These are phyloP conservation scores for Begonia loranthoides DNA, from an alignment of 306 rosid genomes.

Conservation along the genomic window DNA sequence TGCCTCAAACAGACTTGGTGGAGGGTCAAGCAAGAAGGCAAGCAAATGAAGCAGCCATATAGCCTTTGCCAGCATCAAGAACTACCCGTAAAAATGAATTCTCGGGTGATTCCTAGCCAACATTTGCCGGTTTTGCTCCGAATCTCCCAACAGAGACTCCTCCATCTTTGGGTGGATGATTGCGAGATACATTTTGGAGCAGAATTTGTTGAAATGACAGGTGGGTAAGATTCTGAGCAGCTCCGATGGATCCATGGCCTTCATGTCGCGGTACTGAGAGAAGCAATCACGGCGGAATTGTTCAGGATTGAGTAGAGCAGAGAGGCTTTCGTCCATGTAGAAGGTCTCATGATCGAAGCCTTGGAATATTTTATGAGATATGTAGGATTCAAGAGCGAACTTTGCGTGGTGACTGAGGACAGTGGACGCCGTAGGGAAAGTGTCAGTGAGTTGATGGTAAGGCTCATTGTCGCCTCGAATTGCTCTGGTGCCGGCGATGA, in stretches of 20 bases:
- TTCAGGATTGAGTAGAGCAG: conserved; percentile 74
- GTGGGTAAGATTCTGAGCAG: conserved; percentile 77
- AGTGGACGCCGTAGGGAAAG: too few species aligned
- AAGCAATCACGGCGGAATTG: conserved; percentile 83
- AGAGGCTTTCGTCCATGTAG: conserved; percentile 87
- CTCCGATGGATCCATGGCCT: conserved; percentile 92
- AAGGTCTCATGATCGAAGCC: conserved; percentile 90
- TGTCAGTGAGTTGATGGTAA: too few species aligned
- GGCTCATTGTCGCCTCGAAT: too few species aligned
- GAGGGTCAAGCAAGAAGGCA: conserved; percentile 76
- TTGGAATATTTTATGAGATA: conserved; percentile 62
- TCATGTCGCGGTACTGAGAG: conserved; percentile 69
- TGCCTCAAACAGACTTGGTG: conserved; percentile 81
- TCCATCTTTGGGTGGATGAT: conserved; percentile 87
- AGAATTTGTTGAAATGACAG: conserved; percentile 82
- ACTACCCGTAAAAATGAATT: conserved; percentile 60
- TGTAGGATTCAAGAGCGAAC: conserved; percentile 71
- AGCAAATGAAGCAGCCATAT: conserved; percentile 86
- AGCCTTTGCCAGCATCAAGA: conserved; percentile 59
- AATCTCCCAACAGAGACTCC: conserved; percentile 80
- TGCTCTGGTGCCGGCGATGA: too few species aligned
- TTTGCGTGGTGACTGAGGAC: conserved; percentile 56
- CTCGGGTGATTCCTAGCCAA: too few species aligned
- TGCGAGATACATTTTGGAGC: conserved; percentile 78
- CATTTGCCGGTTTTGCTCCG: conserved; percentile 60